phyloP scores from a whole-genome alignment of 1,284 basidiomycete genomes.

The Heterobasidion occidentale region DNA sequence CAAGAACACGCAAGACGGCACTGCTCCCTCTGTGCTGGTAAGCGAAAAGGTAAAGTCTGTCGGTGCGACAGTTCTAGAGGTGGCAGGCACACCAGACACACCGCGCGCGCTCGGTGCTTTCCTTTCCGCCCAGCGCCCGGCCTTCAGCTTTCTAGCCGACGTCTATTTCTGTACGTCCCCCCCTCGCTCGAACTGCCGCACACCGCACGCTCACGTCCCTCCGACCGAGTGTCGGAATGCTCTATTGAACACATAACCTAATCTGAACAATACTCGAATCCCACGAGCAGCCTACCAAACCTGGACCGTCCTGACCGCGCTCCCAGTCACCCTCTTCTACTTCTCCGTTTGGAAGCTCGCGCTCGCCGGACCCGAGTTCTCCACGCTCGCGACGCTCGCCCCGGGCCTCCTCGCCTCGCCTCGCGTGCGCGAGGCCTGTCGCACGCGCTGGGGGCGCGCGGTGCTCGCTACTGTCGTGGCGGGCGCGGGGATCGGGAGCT shows the following conservation, averaged over 20 bases:
- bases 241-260: neutral
- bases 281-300: slow-evolving; percentile 65
- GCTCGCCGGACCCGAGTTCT: slow-evolving; percentile 69
- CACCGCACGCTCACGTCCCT: neutral
- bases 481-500: slow-evolving; percentile 7
- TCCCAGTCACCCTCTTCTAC: slow-evolving; percentile 85
- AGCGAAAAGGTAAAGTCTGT: too few relatives aligned
- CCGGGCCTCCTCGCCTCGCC: slow-evolving; percentile 51
- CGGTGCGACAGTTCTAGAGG: too few relatives aligned
- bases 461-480: slow-evolving; percentile 48
- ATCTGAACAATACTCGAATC: neutral
- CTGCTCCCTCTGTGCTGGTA: too few relatives aligned
- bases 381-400: slow-evolving; percentile 61
- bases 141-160: slow-evolving; percentile 10
- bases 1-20: too few relatives aligned
- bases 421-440: slow-evolving; percentile 34
- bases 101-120: neutral
- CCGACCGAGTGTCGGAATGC: neutral
- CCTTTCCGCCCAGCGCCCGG: slow-evolving; percentile 2
- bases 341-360: slow-evolving; percentile 89
- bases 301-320: slow-evolving; percentile 82
- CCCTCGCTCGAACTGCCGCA: neutral
- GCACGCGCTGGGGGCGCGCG: slow-evolving; percentile 39
- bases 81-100: too few relatives aligned
- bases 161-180: slow-evolving; percentile 21